These are phyloP conservation scores for Verruconis gallopava DNA, from an alignment of 2,329 filamentous ascomycete genomes.

Conservation along the genomic window DNA sequence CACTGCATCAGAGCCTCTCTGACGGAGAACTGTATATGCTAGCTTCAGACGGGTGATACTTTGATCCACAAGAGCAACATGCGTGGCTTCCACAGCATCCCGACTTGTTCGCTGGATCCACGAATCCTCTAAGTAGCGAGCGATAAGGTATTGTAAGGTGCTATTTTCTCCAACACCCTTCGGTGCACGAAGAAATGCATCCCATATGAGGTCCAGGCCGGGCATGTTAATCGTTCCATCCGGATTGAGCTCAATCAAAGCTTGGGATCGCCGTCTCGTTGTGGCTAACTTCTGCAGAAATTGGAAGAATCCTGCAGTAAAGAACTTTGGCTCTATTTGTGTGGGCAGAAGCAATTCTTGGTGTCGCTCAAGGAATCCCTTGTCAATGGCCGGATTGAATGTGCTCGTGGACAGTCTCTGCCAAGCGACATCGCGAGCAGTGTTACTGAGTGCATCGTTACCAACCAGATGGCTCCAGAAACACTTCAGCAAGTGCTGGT, in stretches of 20 bases:
- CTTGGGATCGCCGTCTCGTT: neutral
- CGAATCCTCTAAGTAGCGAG: slow-evolving; percentile 51
- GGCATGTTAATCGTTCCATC: slow-evolving; percentile 40
- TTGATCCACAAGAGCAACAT: slow-evolving; percentile 58
- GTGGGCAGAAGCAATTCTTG: slow-evolving; percentile 39
- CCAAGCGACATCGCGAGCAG: slow-evolving; percentile 58
- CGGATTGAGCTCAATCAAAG: slow-evolving; percentile 26
- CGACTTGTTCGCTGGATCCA: slow-evolving; percentile 27
- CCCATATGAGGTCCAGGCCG: slow-evolving; percentile 65
- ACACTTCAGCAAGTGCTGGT: slow-evolving; percentile 44
- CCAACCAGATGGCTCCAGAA: slow-evolving; percentile 68
- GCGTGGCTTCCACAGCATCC: slow-evolving; percentile 41
- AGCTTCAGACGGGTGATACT: slow-evolving; percentile 50
- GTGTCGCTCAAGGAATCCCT: slow-evolving; percentile 33
- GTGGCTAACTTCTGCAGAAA: slow-evolving; percentile 34
- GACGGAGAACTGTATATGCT: slow-evolving; percentile 8
- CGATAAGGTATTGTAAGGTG: slow-evolving; percentile 59
- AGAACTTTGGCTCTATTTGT: slow-evolving; percentile 20
- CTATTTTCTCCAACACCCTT: slow-evolving; percentile 50
- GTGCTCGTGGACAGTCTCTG: slow-evolving; percentile 41
- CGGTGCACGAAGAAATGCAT: slow-evolving; percentile 59
- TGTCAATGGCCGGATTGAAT: slow-evolving; percentile 20
- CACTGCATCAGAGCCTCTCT: neutral
- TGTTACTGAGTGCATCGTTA: slow-evolving; percentile 41
- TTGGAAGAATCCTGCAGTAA: slow-evolving; percentile 48